Conservation (phyloP, 345 rosid genomes). For the Aquilaria yunnanensis region DNA sequence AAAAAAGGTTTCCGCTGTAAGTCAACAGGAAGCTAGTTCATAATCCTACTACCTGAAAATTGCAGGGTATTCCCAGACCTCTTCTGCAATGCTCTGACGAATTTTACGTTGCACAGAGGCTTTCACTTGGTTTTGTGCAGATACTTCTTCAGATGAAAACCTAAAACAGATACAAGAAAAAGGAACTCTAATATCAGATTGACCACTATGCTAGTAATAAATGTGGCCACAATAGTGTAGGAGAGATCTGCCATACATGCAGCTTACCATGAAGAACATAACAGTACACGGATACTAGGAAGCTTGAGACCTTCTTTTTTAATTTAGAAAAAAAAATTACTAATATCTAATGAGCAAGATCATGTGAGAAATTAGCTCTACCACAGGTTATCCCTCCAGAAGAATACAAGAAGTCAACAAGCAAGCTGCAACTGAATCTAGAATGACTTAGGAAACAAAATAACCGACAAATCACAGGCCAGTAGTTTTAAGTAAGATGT, state of each 20-base stretch:
- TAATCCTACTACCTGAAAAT: conserved; percentile 9
- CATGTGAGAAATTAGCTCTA: no score
- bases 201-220: background rate
- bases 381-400: no score
- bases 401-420: no score
- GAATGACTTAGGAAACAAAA: no score
- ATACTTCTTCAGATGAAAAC: conserved; percentile 87
- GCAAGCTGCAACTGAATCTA: no score
- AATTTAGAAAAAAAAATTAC: background rate
- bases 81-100: conserved; percentile 94
- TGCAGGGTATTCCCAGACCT: conserved; percentile 36
- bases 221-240: background rate
- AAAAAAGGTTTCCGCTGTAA: background rate
- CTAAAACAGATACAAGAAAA: conserved; percentile 24
- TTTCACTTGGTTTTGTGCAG: conserved; percentile 96
- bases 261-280: background rate
- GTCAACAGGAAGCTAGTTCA: background rate
- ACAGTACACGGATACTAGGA: background rate
- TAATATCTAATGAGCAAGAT: no score
- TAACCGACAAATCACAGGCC: no score
- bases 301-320: background rate
- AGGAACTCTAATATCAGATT: background rate
- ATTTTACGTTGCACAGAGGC: conserved; percentile 96
- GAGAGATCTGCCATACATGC: background rate
- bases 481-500: no score